Conservation (phyloP, 805 yeast species). For the Kodamaea sagamina region DNA sequence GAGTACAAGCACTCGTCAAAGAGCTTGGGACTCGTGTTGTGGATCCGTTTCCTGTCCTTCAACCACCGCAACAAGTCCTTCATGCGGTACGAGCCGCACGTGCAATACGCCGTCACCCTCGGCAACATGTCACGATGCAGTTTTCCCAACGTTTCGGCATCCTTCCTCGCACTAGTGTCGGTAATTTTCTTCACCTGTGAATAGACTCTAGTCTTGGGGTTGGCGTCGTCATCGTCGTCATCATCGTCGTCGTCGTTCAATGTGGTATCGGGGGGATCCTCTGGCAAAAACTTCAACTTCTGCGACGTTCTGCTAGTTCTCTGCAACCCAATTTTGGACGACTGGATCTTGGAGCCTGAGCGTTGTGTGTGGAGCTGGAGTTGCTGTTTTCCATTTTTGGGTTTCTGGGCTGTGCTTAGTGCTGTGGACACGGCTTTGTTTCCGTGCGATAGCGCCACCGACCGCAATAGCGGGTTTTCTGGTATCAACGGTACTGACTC, state of each 20-base stretch:
- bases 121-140: conserved; percentile 82
- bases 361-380: conserved; percentile 6
- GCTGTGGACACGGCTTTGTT: conserved; percentile 9
- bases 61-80: conserved; percentile 83
- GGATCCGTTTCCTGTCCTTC: conserved; percentile 69
- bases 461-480: conserved; percentile 11
- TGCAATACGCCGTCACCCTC: conserved; percentile 93
- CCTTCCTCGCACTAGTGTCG: conserved; percentile 86
- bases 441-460: neutral
- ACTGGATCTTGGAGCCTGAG: conserved; percentile 30
- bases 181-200: conserved; percentile 83
- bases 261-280: conserved; percentile 38
- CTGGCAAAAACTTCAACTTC: conserved; percentile 71
- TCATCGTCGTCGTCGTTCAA: conserved; percentile 19
- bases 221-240: conserved; percentile 35
- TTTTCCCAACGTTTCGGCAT: conserved; percentile 91
- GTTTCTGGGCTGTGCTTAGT: neutral
- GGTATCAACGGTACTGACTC: conserved; percentile 9
- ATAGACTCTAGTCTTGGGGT: conserved; percentile 53
- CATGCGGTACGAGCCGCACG: conserved; percentile 91
- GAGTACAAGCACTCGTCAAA: conserved; percentile 96
- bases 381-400: neutral
- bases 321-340: conserved; percentile 64
- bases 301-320: conserved; percentile 74
- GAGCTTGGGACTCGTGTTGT: conserved; percentile 79